These are phyloP conservation scores for Monilinia polystroma DNA, from an alignment of 2,329 filamentous ascomycete genomes.

Conservation along the genomic window DNA sequence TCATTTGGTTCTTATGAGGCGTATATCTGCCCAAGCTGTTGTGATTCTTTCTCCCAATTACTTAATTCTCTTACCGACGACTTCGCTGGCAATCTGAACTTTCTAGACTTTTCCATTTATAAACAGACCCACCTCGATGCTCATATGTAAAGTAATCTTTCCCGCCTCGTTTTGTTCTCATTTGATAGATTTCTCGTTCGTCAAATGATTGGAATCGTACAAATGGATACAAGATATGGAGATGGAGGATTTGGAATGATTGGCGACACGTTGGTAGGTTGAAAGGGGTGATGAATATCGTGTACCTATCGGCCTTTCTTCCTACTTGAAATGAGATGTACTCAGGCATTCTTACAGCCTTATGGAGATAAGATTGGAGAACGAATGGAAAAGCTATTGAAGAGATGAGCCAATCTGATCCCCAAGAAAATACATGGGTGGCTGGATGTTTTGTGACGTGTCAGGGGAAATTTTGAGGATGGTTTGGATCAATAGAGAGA, in stretches of 20 bases:
- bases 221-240: not conserved
- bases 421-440: not conserved
- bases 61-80: conserved; percentile 10
- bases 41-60: conserved; percentile 8
- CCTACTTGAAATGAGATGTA: too few species aligned
- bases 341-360: conserved; percentile 13
- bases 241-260: not conserved
- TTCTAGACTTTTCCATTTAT: conserved; percentile 27
- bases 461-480: conserved; percentile 5
- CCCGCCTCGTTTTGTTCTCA: not conserved
- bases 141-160: not conserved
- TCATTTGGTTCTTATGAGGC: conserved; percentile 6
- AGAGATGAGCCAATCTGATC: not conserved
- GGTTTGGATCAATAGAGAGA: not conserved
- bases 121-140: conserved; percentile 2
- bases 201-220: not conserved
- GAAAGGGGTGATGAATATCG: not conserved
- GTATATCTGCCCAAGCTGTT: conserved; percentile 6
- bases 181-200: conserved; percentile 1
- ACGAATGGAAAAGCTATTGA: not conserved
- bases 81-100: conserved; percentile 20
- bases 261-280: conserved; percentile 17
- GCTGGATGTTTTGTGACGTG: conserved; percentile 9
- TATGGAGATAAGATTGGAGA: not conserved
- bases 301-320: conserved; percentile 19